phyloP scores from a whole-genome alignment of 306 rosid genomes.

The Echinosophora koreensis region DNA sequence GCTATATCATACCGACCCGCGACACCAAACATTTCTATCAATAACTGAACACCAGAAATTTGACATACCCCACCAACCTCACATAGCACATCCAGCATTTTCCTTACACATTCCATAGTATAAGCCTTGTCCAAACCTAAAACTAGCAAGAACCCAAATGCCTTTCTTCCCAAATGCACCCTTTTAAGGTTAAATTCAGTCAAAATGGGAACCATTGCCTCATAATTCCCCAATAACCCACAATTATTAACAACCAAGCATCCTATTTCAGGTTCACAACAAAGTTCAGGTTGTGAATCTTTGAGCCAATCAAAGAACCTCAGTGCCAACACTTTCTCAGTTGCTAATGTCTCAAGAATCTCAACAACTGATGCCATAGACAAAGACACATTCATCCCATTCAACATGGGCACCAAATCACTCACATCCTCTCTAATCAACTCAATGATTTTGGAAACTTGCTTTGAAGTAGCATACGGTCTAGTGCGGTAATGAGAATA shows the following conservation, averaged over 20 bases:
- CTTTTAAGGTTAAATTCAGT: slow-evolving; percentile 43
- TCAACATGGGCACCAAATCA: slow-evolving; percentile 62
- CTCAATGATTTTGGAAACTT: slow-evolving; percentile 58
- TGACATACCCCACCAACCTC: slow-evolving; percentile 69
- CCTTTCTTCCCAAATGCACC: slow-evolving; percentile 48
- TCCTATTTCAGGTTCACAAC: slow-evolving; percentile 55
- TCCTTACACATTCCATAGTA: slow-evolving; percentile 47
- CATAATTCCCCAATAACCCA: slow-evolving; percentile 67
- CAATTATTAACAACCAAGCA: slow-evolving; percentile 68
- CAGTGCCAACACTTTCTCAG: slow-evolving; percentile 60
- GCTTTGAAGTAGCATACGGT: slow-evolving; percentile 40
- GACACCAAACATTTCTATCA: slow-evolving; percentile 65
- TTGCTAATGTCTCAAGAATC: slow-evolving; percentile 55
- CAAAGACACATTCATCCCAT: slow-evolving; percentile 55
- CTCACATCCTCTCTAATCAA: slow-evolving; percentile 53
- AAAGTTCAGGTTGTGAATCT: slow-evolving; percentile 44
- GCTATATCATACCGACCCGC: slow-evolving; percentile 60
- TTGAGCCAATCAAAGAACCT: slow-evolving; percentile 69
- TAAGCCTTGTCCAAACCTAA: slow-evolving; percentile 46
- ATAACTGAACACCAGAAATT: slow-evolving; percentile 61
- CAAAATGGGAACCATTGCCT: slow-evolving; percentile 62
- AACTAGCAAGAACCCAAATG: slow-evolving; percentile 68
- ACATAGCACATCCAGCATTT: slow-evolving; percentile 56
- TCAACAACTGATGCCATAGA: slow-evolving; percentile 44
- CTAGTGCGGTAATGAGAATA: slow-evolving; percentile 40